These are phyloP conservation scores for Hysterium pulicare DNA, from an alignment of 2,329 filamentous ascomycete genomes.

Conservation along the genomic window DNA sequence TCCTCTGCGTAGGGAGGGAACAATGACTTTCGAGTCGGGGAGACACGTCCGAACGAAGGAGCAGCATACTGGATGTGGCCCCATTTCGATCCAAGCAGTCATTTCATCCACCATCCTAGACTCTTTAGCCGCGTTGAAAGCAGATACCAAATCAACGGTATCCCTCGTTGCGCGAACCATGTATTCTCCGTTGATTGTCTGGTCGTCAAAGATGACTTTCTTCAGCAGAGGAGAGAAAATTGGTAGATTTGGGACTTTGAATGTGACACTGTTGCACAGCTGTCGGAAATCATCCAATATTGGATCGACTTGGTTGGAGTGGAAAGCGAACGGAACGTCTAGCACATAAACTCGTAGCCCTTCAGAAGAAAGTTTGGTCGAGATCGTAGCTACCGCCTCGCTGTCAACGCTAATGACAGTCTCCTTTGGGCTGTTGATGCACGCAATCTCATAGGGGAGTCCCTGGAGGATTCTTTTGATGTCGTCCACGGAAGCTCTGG, in stretches of 20 bases:
- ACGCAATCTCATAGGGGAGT: slow-evolving; percentile 14
- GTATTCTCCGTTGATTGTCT: slow-evolving; percentile 39
- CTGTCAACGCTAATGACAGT: slow-evolving; percentile 20
- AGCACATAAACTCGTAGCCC: slow-evolving; percentile 12
- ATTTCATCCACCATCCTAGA: slow-evolving; percentile 28
- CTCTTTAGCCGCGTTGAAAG: slow-evolving; percentile 36
- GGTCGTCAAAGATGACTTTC: slow-evolving; percentile 37
- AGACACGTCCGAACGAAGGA: slow-evolving; percentile 42
- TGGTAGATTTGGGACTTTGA: slow-evolving; percentile 22
- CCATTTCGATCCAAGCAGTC: slow-evolving; percentile 44
- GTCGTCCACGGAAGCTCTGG: slow-evolving; percentile 8
- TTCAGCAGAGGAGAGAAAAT: slow-evolving; percentile 47
- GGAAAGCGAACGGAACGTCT: slow-evolving; percentile 19
- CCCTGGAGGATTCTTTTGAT: slow-evolving; percentile 2
- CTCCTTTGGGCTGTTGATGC: slow-evolving; percentile 23
- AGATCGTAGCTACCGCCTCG: slow-evolving; percentile 9
- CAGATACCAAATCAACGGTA: slow-evolving; percentile 37
- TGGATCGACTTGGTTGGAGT: slow-evolving; percentile 35
- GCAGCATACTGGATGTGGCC: slow-evolving; percentile 47
- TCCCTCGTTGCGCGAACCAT: slow-evolving; percentile 20
- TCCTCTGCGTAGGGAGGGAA: slow-evolving; percentile 7
- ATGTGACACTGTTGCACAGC: slow-evolving; percentile 23
- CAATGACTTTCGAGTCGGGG: background rate
- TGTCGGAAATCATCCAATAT: slow-evolving; percentile 43
- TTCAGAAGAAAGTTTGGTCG: slow-evolving; percentile 5